phyloP scores from a whole-genome alignment of 164 flowering plant species.

The Chimonanthus salicifolius region DNA sequence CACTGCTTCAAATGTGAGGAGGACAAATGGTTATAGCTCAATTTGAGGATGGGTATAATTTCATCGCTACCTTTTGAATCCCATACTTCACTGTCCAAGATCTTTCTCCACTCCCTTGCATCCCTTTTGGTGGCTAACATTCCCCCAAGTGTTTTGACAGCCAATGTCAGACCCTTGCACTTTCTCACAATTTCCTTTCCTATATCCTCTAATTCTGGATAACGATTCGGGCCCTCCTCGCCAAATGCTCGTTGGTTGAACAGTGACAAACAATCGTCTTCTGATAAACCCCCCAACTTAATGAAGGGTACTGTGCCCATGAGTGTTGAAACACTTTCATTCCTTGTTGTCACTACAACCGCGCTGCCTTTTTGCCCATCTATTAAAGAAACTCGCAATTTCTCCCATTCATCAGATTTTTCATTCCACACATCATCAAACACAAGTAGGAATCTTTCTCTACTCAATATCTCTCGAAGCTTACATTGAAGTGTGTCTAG shows the following conservation, averaged over 20 bases:
- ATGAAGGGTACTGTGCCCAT: neutral
- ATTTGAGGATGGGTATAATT: neutral
- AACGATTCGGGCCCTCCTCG: neutral
- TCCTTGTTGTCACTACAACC: constrained; percentile 7
- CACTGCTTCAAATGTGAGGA: constrained; percentile 5
- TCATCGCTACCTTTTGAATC: neutral
- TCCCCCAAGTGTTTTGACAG: constrained; percentile 1
- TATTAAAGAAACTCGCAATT: neutral
- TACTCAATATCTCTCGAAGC: neutral
- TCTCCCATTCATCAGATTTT: neutral
- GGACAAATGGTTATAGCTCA: constrained; percentile 8
- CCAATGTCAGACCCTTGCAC: constrained; percentile 8
- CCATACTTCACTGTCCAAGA: constrained; percentile 4
- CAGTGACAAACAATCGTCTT: constrained; percentile 1
- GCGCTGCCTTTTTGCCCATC: constrained; percentile 2
- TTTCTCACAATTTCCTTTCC: constrained; percentile 2
- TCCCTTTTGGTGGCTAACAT: neutral
- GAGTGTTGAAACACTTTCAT: neutral
- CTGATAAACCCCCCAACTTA: neutral
- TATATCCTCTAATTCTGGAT: neutral
- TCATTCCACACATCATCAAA: constrained; percentile 11
- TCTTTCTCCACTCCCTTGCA: neutral
- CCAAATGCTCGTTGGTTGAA: constrained; percentile 9
- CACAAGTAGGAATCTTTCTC: constrained; percentile 5
- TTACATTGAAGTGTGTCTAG: neutral